Percentiles rank a stretch among this genome's conserved stretches.
These are phyloP conservation scores for Blepharisma undulans DNA, from an alignment of 169 alveolate genomes.

Conservation along the genomic window DNA sequence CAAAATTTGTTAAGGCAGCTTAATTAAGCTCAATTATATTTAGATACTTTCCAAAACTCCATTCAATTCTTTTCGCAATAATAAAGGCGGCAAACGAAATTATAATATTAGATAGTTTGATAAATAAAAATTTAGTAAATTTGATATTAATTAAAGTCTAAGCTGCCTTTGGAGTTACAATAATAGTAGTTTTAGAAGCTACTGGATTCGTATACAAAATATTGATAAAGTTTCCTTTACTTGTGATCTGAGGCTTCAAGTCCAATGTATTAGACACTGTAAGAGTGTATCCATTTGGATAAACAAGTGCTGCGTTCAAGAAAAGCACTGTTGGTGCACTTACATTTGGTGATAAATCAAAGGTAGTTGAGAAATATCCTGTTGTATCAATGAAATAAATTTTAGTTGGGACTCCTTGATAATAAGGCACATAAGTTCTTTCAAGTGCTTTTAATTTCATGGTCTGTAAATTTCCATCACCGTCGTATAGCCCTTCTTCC, in stretches of 20 bases:
- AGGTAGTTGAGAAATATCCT: conserved; percentile 9
- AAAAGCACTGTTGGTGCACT: conserved; percentile 16
- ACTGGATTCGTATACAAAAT: background rate
- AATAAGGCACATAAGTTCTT: conserved; percentile 34
- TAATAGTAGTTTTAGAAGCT: background rate
- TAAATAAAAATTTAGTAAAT: too few relatives aligned
- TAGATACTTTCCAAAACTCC: too few relatives aligned
- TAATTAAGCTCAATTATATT: background rate
- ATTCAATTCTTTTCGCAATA: too few relatives aligned
- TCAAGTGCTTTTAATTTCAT: conserved; percentile 28
- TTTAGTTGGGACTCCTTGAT: conserved; percentile 39
- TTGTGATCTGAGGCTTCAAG: background rate
- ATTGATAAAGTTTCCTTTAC: background rate
- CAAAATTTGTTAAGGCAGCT: background rate
- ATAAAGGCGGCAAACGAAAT: too few relatives aligned
- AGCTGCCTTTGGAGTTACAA: background rate
- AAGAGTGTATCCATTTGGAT: background rate
- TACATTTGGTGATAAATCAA: background rate
- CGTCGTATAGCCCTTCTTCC: conserved; percentile 41
- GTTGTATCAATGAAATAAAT: background rate
- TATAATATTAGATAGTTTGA: too few relatives aligned
- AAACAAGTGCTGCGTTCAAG: background rate
- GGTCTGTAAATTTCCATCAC: conserved; percentile 20
- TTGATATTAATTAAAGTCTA: background rate
- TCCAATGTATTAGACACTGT: background rate